Conservation (phyloP, 106 monocot species). For the Allium fistulosum region DNA sequence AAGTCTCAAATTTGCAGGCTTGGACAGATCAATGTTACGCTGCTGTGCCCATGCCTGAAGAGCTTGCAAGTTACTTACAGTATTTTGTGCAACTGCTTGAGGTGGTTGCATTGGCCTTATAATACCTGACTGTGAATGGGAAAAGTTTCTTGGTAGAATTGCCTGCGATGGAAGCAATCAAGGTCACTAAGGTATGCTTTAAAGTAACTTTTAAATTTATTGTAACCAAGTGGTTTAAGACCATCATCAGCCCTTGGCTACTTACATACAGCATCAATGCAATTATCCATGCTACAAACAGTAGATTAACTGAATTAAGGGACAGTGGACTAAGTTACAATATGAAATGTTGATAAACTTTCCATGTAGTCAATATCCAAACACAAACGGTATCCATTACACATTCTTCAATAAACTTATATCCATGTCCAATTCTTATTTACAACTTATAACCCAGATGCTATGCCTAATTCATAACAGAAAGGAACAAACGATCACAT, state of each 20-base stretch:
- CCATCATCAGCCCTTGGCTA: conserved; percentile 57
- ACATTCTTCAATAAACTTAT: no score
- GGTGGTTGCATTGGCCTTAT: conserved; percentile 32
- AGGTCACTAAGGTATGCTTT: no score
- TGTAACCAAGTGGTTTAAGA: conserved; percentile 39
- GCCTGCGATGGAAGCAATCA: conserved; percentile 2
- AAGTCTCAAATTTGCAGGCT: conserved; percentile 60
- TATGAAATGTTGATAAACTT: no score
- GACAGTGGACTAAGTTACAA: no score
- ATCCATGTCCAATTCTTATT: no score
- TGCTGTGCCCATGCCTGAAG: conserved; percentile 84
- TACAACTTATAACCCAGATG: no score
- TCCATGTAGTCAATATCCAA: no score
- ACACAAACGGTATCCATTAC: no score
- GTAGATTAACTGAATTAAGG: no score
- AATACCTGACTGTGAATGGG: conserved; percentile 48
- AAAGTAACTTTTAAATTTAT: neutral
- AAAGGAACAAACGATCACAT: no score
- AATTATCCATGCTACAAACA: no score
- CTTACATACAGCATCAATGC: conserved; percentile 17
- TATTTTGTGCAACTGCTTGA: conserved; percentile 26
- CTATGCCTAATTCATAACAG: no score
- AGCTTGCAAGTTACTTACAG: conserved; percentile 52
- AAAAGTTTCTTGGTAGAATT: conserved; percentile 63
- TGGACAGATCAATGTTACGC: conserved; percentile 70